Evolutionary conservation across 306 rosid genomes (phyloP).

Genomic region (Senna tora): DNA sequence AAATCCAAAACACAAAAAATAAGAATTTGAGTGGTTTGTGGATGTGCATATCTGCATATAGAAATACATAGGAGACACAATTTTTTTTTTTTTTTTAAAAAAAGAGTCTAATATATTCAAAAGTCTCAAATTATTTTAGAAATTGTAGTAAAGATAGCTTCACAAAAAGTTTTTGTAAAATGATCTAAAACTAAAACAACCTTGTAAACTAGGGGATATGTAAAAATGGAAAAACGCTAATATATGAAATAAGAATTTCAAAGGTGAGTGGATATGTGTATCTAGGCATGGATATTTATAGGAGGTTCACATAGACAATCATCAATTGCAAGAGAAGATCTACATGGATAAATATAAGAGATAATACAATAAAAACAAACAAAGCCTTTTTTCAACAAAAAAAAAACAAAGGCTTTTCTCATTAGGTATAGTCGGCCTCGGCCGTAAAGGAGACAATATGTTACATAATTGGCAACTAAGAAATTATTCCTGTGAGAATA

Average conservation of each 20-base stretch:
- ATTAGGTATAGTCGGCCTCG: no score
- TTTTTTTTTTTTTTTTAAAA: no score
- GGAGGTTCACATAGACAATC: not conserved
- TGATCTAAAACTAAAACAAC: not conserved
- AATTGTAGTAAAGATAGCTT: slow-evolving; percentile 23
- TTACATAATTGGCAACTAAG: slow-evolving; percentile 11
- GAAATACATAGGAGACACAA: no score
- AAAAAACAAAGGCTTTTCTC: no score
- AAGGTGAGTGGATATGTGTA: not conserved
- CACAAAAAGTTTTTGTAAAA: not conserved
- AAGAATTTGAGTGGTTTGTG: no score
- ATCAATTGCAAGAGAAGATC: not conserved
- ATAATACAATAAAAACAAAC: no score
- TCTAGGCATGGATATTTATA: not conserved
- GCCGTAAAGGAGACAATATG: slow-evolving; percentile 12
- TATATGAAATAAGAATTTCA: not conserved
- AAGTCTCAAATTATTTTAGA: not conserved
- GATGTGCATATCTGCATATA: no score
- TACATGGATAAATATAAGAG: slow-evolving; percentile 10
- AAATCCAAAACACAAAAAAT: no score
- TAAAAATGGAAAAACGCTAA: not conserved
- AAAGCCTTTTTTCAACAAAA: no score
- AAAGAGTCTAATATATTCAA: no score
- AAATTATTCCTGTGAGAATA: no score
- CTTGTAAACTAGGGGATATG: not conserved